phyloP scores from a whole-genome alignment of 148 eudicot genomes.

The Simmondsia chinensis region DNA sequence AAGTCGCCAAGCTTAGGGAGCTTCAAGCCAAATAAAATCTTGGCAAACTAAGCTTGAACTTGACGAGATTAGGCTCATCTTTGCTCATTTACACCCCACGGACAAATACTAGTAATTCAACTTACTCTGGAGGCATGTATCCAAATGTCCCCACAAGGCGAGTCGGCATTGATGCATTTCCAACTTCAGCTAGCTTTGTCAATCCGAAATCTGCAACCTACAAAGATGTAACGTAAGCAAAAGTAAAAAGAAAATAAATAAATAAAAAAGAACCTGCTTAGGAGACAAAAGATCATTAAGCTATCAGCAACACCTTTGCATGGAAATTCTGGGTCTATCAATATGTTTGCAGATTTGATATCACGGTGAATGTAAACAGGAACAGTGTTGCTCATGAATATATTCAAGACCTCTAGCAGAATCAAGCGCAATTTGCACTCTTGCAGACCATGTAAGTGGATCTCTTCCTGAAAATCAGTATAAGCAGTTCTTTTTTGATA shows the following conservation, averaged over 20 bases:
- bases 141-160: slow-evolving; percentile 61
- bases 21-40: too few relatives aligned
- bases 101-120: slow-evolving; percentile 4
- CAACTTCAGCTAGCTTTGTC: slow-evolving; percentile 54
- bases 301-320: slow-evolving; percentile 48
- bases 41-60: too few relatives aligned
- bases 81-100: too few relatives aligned
- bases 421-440: slow-evolving; percentile 72
- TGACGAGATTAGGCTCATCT: too few relatives aligned
- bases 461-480: slow-evolving; percentile 37
- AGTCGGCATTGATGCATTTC: slow-evolving; percentile 35
- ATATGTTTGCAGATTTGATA: slow-evolving; percentile 57
- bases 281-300: too few relatives aligned
- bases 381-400: slow-evolving; percentile 67
- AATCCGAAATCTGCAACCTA: slow-evolving; percentile 82
- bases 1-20: too few relatives aligned
- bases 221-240: slow-evolving; percentile 1
- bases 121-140: slow-evolving; percentile 80
- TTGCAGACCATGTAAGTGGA: slow-evolving; percentile 54
- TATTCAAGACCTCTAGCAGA: slow-evolving; percentile 79
- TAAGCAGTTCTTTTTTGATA: too few relatives aligned
- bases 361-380: slow-evolving; percentile 68
- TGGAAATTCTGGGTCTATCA: slow-evolving; percentile 42
- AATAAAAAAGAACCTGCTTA: not conserved
- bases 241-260: not conserved